phyloP scores from a whole-genome alignment of 352 stramenopile genomes.

The Phytopythium chamaehyphon region DNA sequence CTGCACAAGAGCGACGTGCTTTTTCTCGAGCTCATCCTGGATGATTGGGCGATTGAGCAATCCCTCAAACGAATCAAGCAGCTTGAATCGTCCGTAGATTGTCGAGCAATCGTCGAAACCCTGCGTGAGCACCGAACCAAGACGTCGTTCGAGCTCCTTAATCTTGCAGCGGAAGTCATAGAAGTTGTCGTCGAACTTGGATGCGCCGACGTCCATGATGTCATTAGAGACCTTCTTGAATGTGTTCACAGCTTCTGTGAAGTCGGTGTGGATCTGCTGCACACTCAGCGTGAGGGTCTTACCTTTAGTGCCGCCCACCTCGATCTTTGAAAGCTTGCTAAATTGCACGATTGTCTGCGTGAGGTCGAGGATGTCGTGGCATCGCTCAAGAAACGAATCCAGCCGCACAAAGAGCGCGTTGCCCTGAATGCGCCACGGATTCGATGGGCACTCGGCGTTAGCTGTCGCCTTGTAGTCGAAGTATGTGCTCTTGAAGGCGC shows the following conservation, averaged over 20 bases:
- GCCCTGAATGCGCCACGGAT: constrained; percentile 97
- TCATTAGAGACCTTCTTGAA: constrained; percentile 97
- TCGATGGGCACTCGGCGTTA: constrained; percentile 95
- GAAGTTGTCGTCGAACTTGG: constrained; percentile 97
- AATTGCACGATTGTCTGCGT: constrained; percentile 98
- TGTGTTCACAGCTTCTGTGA: constrained; percentile 90
- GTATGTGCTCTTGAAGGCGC: constrained; percentile 97
- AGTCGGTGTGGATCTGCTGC: constrained; percentile 96
- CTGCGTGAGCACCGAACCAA: constrained; percentile 95
- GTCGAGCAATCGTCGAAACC: constrained; percentile 97
- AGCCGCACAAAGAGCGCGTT: constrained; percentile 97
- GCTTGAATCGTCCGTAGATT: constrained; percentile 97
- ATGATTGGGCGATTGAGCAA: constrained; percentile 95
- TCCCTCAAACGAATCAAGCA: constrained; percentile 96
- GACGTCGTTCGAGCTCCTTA: constrained; percentile 96
- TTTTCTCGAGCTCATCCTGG: constrained; percentile 96
- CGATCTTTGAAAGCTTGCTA: constrained; percentile 96
- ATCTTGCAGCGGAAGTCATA: constrained; percentile 97
- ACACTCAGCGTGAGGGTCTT: constrained; percentile 93
- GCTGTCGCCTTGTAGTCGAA: constrained; percentile 97
- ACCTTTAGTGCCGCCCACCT: constrained; percentile 97
- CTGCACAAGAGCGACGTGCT: constrained; percentile 96
- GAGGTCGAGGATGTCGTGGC: constrained; percentile 97
- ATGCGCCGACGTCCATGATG: constrained; percentile 97
- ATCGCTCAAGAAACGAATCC: constrained; percentile 97